These are phyloP conservation scores for Clarkia xantiana DNA, from an alignment of 345 rosid genomes.

Conservation along the genomic window DNA sequence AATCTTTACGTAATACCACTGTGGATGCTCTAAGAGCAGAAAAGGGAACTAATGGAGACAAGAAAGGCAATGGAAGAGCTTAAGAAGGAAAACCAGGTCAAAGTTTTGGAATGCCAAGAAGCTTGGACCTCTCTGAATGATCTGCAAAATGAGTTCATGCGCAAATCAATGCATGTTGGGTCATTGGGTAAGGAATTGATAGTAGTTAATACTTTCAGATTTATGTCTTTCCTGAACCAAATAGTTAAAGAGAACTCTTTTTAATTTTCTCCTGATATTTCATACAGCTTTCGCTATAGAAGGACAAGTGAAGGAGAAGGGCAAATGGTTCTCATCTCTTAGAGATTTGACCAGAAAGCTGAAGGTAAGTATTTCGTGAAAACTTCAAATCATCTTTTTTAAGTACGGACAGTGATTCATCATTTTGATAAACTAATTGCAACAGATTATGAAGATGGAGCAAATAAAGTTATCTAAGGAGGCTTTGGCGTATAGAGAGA, in stretches of 20 bases:
- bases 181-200: slow-evolving; percentile 55
- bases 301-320: slow-evolving; percentile 95
- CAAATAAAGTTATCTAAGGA: slow-evolving; percentile 66
- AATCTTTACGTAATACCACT: no score
- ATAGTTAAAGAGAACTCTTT: no score
- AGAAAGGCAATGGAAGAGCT: slow-evolving; percentile 50
- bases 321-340: slow-evolving; percentile 80
- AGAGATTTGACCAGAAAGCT: slow-evolving; percentile 76
- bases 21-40: no score
- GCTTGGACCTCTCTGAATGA: slow-evolving; percentile 54
- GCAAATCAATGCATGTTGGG: slow-evolving; percentile 98
- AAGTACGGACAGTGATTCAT: background rate
- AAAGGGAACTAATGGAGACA: slow-evolving; percentile 33
- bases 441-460: slow-evolving; percentile 84
- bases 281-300: slow-evolving; percentile 83
- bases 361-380: slow-evolving; percentile 31
- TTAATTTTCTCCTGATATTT: background rate
- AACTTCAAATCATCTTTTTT: no score
- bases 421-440: slow-evolving; percentile 5
- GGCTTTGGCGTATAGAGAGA: slow-evolving; percentile 42
- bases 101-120: slow-evolving; percentile 62
- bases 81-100: slow-evolving; percentile 45
- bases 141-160: slow-evolving; percentile 82
- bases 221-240: background rate
- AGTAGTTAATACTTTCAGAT: slow-evolving; percentile 1